Conservation (phyloP, 495 filamentous ascomycete genomes). For the Tuber calosporum region DNA sequence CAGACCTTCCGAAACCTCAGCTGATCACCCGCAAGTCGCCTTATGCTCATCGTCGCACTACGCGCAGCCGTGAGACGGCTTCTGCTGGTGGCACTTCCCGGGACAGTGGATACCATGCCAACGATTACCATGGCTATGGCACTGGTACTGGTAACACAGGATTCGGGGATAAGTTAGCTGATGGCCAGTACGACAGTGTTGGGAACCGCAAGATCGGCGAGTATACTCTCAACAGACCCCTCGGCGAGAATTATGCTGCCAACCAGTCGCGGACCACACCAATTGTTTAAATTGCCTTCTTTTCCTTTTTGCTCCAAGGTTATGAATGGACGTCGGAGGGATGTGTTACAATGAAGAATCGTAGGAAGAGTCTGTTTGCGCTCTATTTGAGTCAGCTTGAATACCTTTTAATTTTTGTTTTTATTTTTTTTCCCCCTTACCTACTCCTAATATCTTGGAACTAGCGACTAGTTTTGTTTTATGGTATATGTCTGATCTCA, state of each 20-base stretch:
- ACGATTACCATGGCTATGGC: constrained; percentile 12
- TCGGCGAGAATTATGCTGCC: constrained; percentile 14
- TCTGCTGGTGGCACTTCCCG: constrained; percentile 25
- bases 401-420: not conserved
- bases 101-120: constrained; percentile 35
- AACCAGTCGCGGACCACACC: constrained; percentile 10
- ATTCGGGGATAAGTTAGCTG: constrained; percentile 23
- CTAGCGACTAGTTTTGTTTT: not conserved
- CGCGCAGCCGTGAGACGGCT: constrained; percentile 25
- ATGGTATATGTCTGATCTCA: not conserved
- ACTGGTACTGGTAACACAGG: constrained; percentile 9
- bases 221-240: constrained; percentile 22
- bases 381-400: not conserved
- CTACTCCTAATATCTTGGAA: not conserved
- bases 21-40: constrained; percentile 60
- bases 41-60: constrained; percentile 22
- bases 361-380: not conserved
- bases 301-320: not conserved
- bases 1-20: constrained; percentile 59
- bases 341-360: not conserved
- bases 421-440: not conserved
- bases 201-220: constrained; percentile 21
- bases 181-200: constrained; percentile 11
- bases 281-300: constrained; percentile 7
- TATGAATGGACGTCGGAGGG: not conserved